Base-by-base conservation (phyloP, 83 land plant species). In the Picea abies region DNA sequence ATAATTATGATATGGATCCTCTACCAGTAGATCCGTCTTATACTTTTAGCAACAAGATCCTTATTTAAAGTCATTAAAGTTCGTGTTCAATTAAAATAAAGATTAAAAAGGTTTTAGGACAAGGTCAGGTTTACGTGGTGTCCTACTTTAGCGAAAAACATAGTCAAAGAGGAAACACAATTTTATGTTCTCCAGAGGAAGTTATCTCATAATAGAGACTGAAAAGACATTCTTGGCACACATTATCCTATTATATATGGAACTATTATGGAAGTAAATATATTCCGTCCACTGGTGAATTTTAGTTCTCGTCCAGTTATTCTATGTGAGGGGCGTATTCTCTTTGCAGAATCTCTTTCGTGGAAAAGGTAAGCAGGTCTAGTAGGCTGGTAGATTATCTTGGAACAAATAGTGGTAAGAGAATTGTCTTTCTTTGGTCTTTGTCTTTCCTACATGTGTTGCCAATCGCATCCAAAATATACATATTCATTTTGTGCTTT, bases 291-390 rank as follows among this genome's bases (percentile, higher is more conserved):
- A 7, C 73, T 70, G 73, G 47, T 70, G 47, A 35, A 37, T 6
- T 35, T 37, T 35, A 70, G 73, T 41, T 70, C 39, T 16, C 26
- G 20, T 70, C 14, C n/a, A 70, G 47, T 17, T 70, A 25, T 52
- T 70, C 16, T 70, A 32, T 70, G 39, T 20, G 19, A 68, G 72
- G 19, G 44, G 19, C n/a, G 8, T 70, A 16, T 25, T 25, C 39
- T 35, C 39, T 70, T 70, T 19, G 56, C 56, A 52, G 73, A 35
- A 69, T 7, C 44, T 70, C 39, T 20, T 70, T 70, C 1, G 37
- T 5, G 73, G n/a, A 70, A 41, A 29, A 68, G 12, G 35, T 15
- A 68, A 68, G 39, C 35, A 6, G 56, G 60, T 44, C 26, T 97
- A 60, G 56, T 52, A 52, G 12, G 56, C 56, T 10, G 14, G 56